Conservation (phyloP, 2,329 filamentous ascomycete genomes). For the Colletotrichum aenigma region DNA sequence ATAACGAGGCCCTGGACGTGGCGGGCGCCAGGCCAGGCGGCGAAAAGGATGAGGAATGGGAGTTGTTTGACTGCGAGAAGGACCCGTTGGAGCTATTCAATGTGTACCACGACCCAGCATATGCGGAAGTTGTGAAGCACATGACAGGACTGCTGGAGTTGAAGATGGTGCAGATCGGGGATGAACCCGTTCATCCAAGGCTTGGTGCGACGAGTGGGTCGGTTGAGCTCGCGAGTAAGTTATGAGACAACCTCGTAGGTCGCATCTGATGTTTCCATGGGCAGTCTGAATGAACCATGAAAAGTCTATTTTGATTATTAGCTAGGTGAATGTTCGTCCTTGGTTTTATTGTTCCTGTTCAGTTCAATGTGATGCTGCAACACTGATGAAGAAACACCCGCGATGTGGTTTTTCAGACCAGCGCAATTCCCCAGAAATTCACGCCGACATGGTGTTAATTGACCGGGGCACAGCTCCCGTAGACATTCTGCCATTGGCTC, state of each 20-base stretch:
- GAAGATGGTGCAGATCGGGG: constrained; percentile 59
- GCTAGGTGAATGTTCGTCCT: neutral
- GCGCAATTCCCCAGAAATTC: neutral
- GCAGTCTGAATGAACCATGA: neutral
- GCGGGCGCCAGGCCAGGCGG: constrained; percentile 45
- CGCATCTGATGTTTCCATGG: neutral
- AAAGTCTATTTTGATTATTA: neutral
- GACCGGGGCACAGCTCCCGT: neutral
- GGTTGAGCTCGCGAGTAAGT: neutral
- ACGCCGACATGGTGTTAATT: neutral
- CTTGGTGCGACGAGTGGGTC: neutral
- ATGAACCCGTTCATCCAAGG: constrained; percentile 40
- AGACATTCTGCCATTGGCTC: neutral
- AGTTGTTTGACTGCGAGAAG: constrained; percentile 56
- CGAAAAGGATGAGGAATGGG: constrained; percentile 53
- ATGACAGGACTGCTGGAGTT: constrained; percentile 47
- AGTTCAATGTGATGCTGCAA: neutral
- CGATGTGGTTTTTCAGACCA: neutral
- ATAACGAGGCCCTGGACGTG: constrained; percentile 52
- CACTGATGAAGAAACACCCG: neutral
- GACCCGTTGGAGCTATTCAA: constrained; percentile 57
- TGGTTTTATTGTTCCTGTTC: neutral
- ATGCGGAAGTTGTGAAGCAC: constrained; percentile 36
- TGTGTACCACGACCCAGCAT: constrained; percentile 41
- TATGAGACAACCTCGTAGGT: neutral